Evolutionary conservation across 1,139 yeast species (phyloP), one percentile per base, ranked within the genome.

Genomic region (Arxiozyma slooffiae): DNA sequence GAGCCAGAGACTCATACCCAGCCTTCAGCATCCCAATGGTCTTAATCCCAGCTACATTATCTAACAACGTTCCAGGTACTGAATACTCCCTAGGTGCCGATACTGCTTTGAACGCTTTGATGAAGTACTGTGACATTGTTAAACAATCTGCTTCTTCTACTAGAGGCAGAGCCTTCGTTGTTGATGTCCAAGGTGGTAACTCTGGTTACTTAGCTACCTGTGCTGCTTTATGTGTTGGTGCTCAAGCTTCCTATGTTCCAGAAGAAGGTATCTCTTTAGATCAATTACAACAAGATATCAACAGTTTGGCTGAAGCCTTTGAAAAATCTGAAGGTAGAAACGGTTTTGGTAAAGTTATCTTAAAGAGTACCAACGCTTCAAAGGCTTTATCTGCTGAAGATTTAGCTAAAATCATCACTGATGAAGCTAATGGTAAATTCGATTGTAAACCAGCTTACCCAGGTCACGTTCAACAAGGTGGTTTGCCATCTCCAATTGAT

Each of bases 41-140:
- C 47, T 84, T 89, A 56, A 76, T 92, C 52, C 97, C 98, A 18
- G 96, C 97, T 18, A 92, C 97, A 7, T 85, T 92, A 57, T 87
- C 96, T n/a, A 92, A 92, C 69, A 92, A 92, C 62, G 97, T 92
- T 48, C 98, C 98, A 16, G 98, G 97, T 53, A 83, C 97, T 2
- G 97, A 92, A 70, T 89, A 88, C 69, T 88, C 96, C 0, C 73
- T 92, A 50, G 98, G 98, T 53, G 74, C 92, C 37, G 97, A 92
- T 64, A 92, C 98, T 8, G 90, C 97, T 72, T 74, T 92, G 71
- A 92, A 92, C 69, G 79, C 94, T 38, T 77, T 92, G 67, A 89
- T 89, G 64, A 78, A 82, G 52, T 92, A 92, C 73, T 90, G 97
- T 75, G 98, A 92, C 68, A 89, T 88, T 34, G 86, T 92, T 58